phyloP scores from a whole-genome alignment of 768 basidiomycete species.

The Boletus rubroflammeus region DNA sequence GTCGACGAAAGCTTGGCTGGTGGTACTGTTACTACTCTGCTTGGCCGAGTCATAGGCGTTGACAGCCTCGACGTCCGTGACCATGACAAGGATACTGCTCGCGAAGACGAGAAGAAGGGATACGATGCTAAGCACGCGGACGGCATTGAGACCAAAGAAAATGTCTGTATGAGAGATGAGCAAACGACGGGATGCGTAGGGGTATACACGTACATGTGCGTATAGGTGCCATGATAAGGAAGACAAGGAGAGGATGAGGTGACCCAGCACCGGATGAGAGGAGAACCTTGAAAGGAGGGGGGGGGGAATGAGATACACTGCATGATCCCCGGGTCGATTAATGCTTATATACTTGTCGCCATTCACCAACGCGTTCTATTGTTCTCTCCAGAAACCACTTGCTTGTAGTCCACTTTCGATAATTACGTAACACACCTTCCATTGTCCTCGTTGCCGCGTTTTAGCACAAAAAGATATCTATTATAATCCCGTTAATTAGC shows the following conservation, averaged over 20 bases:
- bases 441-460: conserved; percentile 23
- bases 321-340: not conserved
- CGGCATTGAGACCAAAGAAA: conserved; percentile 76
- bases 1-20: conserved; percentile 38
- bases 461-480: not conserved
- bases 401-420: not conserved
- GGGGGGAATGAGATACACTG: conserved; percentile 4
- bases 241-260: conserved; percentile 20
- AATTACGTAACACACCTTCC: conserved; percentile 20
- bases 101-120: conserved; percentile 76
- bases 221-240: conserved; percentile 24
- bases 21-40: conserved; percentile 29
- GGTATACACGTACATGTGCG: conserved; percentile 44
- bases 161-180: conserved; percentile 35
- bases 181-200: not conserved
- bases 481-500: conserved; percentile 1
- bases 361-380: conserved; percentile 25
- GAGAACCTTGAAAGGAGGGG: too few species aligned
- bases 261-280: conserved; percentile 31
- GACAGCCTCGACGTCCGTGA: conserved; percentile 71
- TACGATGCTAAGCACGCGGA: conserved; percentile 77
- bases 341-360: conserved; percentile 25
- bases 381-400: conserved; percentile 24
- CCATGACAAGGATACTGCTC: conserved; percentile 71
- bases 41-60: conserved; percentile 54